Conservation (phyloP, 2,329 filamentous ascomycete genomes). For the Colletotrichum gigasporum region DNA sequence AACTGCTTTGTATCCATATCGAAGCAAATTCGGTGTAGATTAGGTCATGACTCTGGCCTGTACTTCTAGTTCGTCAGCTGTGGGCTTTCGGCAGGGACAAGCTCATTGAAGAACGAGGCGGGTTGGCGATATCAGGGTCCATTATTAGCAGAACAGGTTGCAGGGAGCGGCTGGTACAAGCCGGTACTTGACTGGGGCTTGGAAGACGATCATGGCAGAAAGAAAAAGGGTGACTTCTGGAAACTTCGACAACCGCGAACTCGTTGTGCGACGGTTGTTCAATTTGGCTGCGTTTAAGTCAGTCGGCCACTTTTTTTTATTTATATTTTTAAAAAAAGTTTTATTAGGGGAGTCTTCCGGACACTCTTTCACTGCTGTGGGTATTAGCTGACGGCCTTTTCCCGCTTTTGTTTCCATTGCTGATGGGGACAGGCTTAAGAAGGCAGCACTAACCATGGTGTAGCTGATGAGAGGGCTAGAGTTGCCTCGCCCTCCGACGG, state of each 20-base stretch:
- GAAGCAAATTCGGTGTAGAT: too few species aligned
- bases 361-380: not conserved
- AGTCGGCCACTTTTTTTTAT: not conserved
- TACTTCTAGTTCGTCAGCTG: too few species aligned
- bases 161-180: conserved; percentile 6
- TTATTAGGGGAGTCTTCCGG: not conserved
- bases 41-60: too few species aligned
- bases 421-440: too few species aligned
- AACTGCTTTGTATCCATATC: not conserved
- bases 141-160: not conserved
- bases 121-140: conserved; percentile 19
- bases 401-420: too few species aligned
- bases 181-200: not conserved
- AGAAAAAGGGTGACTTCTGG: conserved; percentile 4
- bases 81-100: not conserved
- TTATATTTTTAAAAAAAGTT: too few species aligned
- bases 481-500: conserved; percentile 11
- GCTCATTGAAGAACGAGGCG: not conserved
- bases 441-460: too few species aligned
- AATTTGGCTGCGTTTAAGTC: not conserved
- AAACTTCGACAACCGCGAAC: conserved; percentile 6
- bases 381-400: too few species aligned
- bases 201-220: not conserved
- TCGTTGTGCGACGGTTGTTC: not conserved
- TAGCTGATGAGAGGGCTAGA: not conserved